Conservation (phyloP, 2,329 filamentous ascomycete species). For the Chaetomiaceae sp. region DNA sequence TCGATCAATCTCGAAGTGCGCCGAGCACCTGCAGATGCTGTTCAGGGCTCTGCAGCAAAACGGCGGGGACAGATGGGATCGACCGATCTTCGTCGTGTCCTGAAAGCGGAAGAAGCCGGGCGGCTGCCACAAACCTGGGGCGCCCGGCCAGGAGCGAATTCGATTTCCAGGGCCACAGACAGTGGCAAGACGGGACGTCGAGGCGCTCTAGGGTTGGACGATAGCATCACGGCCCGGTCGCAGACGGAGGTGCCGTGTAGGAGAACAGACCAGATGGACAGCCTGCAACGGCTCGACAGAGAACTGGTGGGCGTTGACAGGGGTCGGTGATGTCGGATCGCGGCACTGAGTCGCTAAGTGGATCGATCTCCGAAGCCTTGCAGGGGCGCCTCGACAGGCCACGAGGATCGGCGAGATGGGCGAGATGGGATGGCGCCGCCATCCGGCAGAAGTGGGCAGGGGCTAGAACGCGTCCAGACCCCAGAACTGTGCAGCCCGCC, state of each 20-base stretch:
- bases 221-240: slow-evolving; percentile 8
- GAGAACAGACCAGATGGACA: slow-evolving; percentile 14
- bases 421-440: not conserved
- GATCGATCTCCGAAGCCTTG: not conserved
- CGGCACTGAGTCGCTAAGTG: not conserved
- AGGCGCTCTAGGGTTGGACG: too few species aligned
- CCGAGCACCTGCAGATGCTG: not conserved
- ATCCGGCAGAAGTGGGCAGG: not conserved
- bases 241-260: not conserved
- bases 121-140: not conserved
- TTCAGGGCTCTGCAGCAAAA: not conserved
- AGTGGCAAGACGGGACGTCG: not conserved
- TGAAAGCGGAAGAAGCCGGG: not conserved
- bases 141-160: not conserved
- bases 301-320: not conserved
- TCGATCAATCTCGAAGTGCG: not conserved
- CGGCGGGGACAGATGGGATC: not conserved
- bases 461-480: not conserved
- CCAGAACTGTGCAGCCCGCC: not conserved
- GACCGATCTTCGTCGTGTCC: not conserved
- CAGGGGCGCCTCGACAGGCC: too few species aligned
- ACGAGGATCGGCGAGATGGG: not conserved
- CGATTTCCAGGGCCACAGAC: not conserved
- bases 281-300: not conserved
- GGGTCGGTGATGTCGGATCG: slow-evolving; percentile 13